Evolutionary conservation across 106 monocot genomes (phyloP).

Genomic region (Gastrodia elata): DNA sequence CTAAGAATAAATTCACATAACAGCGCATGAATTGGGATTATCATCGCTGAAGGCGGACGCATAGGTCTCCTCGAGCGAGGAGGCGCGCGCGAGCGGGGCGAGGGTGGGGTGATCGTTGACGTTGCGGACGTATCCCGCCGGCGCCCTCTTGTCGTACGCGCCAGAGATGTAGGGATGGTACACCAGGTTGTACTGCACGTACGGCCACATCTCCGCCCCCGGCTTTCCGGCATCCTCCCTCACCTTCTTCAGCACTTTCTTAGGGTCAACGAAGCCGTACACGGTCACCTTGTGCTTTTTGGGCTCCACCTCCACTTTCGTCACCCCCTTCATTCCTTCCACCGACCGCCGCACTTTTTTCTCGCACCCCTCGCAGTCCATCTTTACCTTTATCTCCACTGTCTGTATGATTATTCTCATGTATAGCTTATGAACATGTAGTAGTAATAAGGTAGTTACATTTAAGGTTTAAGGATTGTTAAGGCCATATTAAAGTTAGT

Average conservation of each 20-base stretch:
- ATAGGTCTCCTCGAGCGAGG: slow-evolving; percentile 15
- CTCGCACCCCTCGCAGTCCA: slow-evolving; percentile 27
- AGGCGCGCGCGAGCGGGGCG: slow-evolving; percentile 21
- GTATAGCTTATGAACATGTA: no score
- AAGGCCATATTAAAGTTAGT: no score
- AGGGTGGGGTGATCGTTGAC: slow-evolving; percentile 9
- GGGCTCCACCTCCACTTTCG: slow-evolving; percentile 11
- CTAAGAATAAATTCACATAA: slow-evolving; percentile 5
- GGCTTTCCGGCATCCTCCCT: slow-evolving; percentile 16
- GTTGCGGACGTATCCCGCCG: slow-evolving; percentile 21
- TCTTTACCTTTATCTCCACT: slow-evolving; percentile 22
- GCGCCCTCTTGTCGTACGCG: slow-evolving; percentile 22
- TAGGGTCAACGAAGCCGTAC: slow-evolving; percentile 18
- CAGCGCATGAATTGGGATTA: slow-evolving; percentile 14
- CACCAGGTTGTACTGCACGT: slow-evolving; percentile 21
- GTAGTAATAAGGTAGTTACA: no score
- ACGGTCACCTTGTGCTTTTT: slow-evolving; percentile 23
- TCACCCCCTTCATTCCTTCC: slow-evolving; percentile 21
- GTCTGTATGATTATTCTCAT: no score
- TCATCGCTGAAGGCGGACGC: slow-evolving; percentile 21
- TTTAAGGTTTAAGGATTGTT: no score
- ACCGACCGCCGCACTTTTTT: slow-evolving; percentile 11
- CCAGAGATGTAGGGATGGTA: slow-evolving; percentile 18
- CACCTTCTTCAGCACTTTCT: slow-evolving; percentile 14
- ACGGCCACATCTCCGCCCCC: slow-evolving; percentile 13